Evolutionary conservation across 2,329 filamentous ascomycete species (phyloP), one percentile per base, ranked within the genome.

Genomic region (Fusarium pilosicola): DNA sequence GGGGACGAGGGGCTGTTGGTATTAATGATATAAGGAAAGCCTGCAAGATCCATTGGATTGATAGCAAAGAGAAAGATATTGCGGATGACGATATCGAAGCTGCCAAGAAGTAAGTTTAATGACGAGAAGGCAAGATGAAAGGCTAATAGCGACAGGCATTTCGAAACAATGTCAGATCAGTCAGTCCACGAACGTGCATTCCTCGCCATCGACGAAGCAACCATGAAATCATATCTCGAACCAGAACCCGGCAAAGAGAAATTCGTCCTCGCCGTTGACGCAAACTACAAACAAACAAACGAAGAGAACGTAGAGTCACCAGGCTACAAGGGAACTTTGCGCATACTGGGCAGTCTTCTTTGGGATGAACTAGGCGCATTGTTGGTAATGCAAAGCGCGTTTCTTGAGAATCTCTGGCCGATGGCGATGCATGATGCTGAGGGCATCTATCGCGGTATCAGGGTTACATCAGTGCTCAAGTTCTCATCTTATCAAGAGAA

Each of bases 361-460:
- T 79, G 76, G 76, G 76, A 79, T 22, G 76, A 79, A 5, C 15
- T 79, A 0, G 59, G 70, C 1, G 73, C 77, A 3, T 78, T 84
- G 17, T 73, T 86, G 4, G 77, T 85, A 5, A 75, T 60, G 10
- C 74, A 77, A 58, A 70, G 64, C 11, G 62, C 65, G 0, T 38
- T 38, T 4, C 68, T 75, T 10, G n/a, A 36, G 12, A 45, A 74
- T 8, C 51, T 78, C 5, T 79, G 77, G 77, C 76, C 76, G 2
- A 55, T 76, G 38, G 75, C 71, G 3, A 73, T 78, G 73, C 52
- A 68, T 22, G 63, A 78, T 13, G 56, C 71, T 3, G 46, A 65
- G 8, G 32, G 39, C 4, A 44, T 76, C 0, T 79, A 79, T 20
- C 52, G 59, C n/a, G 77, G 77, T 1, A 66, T 66, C 2, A 61